Evolutionary conservation across 2,329 filamentous ascomycete genomes (phyloP), one percentile per base, ranked within the genome.

Genomic region (Lachnum nothofagi): DNA sequence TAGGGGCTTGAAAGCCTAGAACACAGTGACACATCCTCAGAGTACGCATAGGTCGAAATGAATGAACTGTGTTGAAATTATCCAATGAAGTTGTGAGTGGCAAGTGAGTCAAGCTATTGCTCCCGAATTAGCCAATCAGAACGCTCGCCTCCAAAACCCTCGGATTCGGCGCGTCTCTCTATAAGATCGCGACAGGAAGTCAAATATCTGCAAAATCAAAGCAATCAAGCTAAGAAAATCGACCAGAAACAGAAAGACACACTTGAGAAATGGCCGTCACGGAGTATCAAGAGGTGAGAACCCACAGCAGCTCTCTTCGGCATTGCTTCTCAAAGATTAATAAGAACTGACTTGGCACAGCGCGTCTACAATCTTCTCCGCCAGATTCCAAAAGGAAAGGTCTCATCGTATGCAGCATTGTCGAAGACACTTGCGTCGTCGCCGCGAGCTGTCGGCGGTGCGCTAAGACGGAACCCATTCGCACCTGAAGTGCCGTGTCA

Each of bases 401-500:
- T 82, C 58, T 78, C 78, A 1, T 80, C 80, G 0, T 84, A 85
- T 61, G 74, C 74, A 2, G 72, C 76, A 0, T 68, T 85, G 25
- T 76, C 81, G 0, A 68, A 68, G 29, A 76, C 79, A 14, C 68
- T 84, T 8, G 60, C 67, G 10, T 81, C 79, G n/a, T 80, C 77
- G 23, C 78, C 82, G 1, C 70, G 81, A 39, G 82, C 82, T 2
- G 73, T 85, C 2, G 82, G 82, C 2, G 80, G 78, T 24, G 82
- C 81, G 1, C 71, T 83, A 62, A 70, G 77, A 47, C 50, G 62
- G 44, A 85, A 85, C 58, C 81, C 80, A 0, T 84, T 80, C 59
- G 80, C 80, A 25, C 81, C 81, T 0, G 72, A 76, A 47, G 77
- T 84, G 3, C 80, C 79, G 1, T 83, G 80, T 76, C 60, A 83